Evolutionary conservation across 192 early-diverging fungal species (phyloP), one percentile per base, ranked within the genome.

Genomic region (Lunasporangiospora selenospora): DNA sequence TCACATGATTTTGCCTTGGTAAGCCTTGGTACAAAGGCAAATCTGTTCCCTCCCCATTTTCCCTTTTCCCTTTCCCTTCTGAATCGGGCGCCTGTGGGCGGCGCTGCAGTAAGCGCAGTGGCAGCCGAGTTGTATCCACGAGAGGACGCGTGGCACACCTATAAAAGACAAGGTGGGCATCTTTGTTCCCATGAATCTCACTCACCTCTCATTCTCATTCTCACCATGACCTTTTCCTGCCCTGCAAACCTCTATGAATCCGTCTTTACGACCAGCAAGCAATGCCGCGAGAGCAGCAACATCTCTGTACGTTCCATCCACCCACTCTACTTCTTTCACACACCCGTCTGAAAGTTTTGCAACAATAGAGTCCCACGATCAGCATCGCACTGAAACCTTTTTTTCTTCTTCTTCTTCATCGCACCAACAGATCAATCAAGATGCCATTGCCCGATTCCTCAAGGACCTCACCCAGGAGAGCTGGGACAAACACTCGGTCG

Each of bases 401-500:
- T 46, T 11, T 4, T 13, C 46, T 53, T 37, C 3, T 8, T 34
- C 11, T 42, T 30, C 19, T 45, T 54, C n/a, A 45, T 44, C 12
- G 16, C n/a, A n/a, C n/a, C n/a, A 53, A 51, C 23, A 73, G 69
- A 57, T 73, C 43, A 53, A 73, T 32, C 60, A 53, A 15, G 55
- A 47, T 26, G 69, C 48, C 27, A 58, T 73, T 29, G 48, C 21
- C 24, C 37, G 31, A 13, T 73, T 73, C 32, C 69, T 73, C 47
- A 58, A 37, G 8, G 36, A 63, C 9, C 49, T 73, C 18, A 73
- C 59, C 6, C 69, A 73, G 40, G 69, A 73, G 37, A 57, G 53
- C 27, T 73, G 69, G 69, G 54, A 54, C 54, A 73, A 86, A 47
- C 61, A 84, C 30, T 67, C 76, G 2, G 58, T 65, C 43, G 77